Percentiles rank a stretch among this genome's conserved stretches.
Conservation (phyloP, 2,329 filamentous ascomycete genomes). For the Lachnellula hyalina region DNA sequence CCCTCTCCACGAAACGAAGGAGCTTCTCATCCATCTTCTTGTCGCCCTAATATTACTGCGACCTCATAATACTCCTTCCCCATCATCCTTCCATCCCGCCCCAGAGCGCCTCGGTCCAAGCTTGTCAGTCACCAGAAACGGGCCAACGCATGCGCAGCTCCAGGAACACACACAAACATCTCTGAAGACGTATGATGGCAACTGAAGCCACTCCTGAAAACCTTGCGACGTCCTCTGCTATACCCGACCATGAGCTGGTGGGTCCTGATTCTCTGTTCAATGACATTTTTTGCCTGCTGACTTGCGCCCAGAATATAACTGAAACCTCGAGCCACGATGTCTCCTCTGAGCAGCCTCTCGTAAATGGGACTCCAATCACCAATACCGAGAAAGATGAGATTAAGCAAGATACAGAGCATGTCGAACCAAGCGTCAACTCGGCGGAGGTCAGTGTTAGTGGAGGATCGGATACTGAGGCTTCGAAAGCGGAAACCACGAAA, state of each 20-base stretch:
- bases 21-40: constrained; percentile 8
- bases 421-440: constrained; percentile 56
- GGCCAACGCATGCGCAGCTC: constrained; percentile 31
- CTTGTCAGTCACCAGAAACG: constrained; percentile 20
- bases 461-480: constrained; percentile 71
- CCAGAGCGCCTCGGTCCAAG: constrained; percentile 9
- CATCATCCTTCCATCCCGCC: background rate
- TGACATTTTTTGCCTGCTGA: constrained; percentile 11
- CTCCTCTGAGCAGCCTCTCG: constrained; percentile 31
- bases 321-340: constrained; percentile 49
- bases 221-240: constrained; percentile 32
- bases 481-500: constrained; percentile 50
- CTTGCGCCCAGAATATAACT: constrained; percentile 30
- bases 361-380: constrained; percentile 43
- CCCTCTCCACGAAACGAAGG: constrained; percentile 10
- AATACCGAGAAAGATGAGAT: constrained; percentile 42
- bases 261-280: constrained; percentile 4
- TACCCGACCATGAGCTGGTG: constrained; percentile 30
- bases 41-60: constrained; percentile 12
- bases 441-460: constrained; percentile 66
- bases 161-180: constrained; percentile 26
- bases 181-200: constrained; percentile 57
- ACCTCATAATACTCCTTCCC: constrained; percentile 2
- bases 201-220: constrained; percentile 52
- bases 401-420: constrained; percentile 48